phyloP scores from a whole-genome alignment of 352 stramenopile genomes.

The Globisporangium viniferum region DNA sequence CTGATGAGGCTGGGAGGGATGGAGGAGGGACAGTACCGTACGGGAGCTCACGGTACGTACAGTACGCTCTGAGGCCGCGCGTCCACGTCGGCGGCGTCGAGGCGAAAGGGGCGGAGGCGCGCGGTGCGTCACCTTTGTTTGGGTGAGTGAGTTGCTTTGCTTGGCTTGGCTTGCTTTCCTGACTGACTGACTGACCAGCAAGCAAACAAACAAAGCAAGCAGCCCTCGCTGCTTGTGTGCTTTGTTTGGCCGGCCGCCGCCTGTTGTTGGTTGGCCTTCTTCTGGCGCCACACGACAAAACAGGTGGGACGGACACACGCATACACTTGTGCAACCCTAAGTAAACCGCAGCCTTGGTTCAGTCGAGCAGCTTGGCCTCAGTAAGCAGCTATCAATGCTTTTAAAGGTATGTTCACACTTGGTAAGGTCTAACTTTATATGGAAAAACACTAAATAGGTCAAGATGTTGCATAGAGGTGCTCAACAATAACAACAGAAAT shows the following conservation, averaged over 20 bases:
- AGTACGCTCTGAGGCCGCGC: background rate
- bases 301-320: background rate
- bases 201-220: background rate
- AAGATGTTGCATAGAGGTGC: no score
- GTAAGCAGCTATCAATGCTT: no score
- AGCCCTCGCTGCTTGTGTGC: background rate
- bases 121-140: slow-evolving; percentile 1
- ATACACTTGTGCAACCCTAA: no score
- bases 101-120: background rate
- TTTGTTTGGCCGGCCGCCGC: no score
- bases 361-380: no score
- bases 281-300: background rate
- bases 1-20: background rate
- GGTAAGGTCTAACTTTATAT: no score
- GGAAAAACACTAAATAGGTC: no score
- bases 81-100: slow-evolving; percentile 11
- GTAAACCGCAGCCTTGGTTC: no score
- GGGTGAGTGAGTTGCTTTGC: background rate
- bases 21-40: background rate
- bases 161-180: no score
- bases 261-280: background rate
- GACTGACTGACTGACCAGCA: background rate
- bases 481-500: no score
- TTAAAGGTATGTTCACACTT: no score
- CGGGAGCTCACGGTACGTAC: background rate